Evolutionary conservation across 371 early-diverging fungal genomes (phyloP), one percentile per base, ranked within the genome.

Genomic region (Mucor lusitanicus): DNA sequence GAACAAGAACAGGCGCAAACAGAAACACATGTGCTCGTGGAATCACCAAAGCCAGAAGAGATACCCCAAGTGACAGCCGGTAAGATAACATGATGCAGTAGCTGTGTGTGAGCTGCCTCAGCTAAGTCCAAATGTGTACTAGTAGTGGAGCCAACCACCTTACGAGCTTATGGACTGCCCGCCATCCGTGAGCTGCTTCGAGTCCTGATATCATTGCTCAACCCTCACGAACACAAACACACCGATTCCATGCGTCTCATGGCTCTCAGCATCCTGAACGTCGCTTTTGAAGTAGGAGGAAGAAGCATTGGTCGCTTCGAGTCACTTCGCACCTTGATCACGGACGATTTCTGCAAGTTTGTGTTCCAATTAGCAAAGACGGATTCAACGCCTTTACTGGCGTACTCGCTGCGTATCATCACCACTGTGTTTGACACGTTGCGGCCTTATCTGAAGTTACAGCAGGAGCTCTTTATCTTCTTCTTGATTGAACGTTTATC

Each of bases 171-270:
- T 67, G 96, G 96, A 4, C 75, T 95, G 44, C 95, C 96, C 1
- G 91, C 97, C 2, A 92, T 94, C 32, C 85, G 90, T 11, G 98
- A 98, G 72, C 83, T 96, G 8, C 78, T 96, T 8, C 90, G 97
- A 5, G 97, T 97, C 0, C 81, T 98, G 9, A 92, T 94, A 25
- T 92, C 95, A 3, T 80, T 98, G 17, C 81, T 95, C 35, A 95
- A 98, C 71, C 97, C 97, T 9, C 89, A 90, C 35, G 94, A 96
- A 69, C 86, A 91, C 64, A 91, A 92, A 56, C 95, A 97, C 73
- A 96, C 97, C 0, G 97, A 98, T 71, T 90, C 96, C 0, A 93
- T 97, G 90, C 88, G 97, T 11, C 72, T 94, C 50, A 87, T 97
- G 82, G 94, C 97, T 4, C 83, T 98, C 19, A 84, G 88, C 64